Conservation (phyloP, 495 filamentous ascomycete genomes). For the Penicillium verhagenii region DNA sequence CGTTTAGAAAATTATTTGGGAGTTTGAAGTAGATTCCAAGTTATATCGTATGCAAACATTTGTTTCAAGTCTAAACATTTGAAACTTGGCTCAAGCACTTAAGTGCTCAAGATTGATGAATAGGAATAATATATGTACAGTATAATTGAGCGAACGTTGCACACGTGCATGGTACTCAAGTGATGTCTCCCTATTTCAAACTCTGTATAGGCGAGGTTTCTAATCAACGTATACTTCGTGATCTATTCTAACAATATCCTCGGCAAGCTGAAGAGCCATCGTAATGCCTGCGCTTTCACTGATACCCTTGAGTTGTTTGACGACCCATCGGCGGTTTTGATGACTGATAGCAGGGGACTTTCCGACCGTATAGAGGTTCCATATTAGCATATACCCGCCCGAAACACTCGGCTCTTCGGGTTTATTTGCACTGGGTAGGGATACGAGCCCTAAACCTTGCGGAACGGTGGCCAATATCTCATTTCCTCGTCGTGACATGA, state of each 20-base stretch:
- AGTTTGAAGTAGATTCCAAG: no score
- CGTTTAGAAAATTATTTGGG: no score
- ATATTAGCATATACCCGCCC: conserved; percentile 33
- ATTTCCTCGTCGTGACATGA: conserved; percentile 32
- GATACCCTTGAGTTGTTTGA: conserved; percentile 26
- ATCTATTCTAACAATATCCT: conserved; percentile 6
- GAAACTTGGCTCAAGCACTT: no score
- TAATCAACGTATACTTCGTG: not conserved
- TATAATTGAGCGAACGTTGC: no score
- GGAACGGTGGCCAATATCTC: conserved; percentile 50
- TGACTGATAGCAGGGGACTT: conserved; percentile 17
- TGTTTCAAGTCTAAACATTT: no score
- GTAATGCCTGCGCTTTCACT: conserved; percentile 17
- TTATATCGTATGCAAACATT: no score
- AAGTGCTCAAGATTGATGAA: no score
- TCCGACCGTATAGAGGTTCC: conserved; percentile 36
- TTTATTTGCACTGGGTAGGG: conserved; percentile 2
- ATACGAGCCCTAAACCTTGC: conserved; percentile 29
- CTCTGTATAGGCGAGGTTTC: not conserved
- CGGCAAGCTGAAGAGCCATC: conserved; percentile 21
- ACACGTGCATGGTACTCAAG: no score
- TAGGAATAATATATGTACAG: no score
- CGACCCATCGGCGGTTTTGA: conserved; percentile 31
- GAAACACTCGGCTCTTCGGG: conserved; percentile 18
- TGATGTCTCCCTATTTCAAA: no score